Conservation (phyloP, 352 stramenopile species). For the Globisporangium takayamanum region DNA sequence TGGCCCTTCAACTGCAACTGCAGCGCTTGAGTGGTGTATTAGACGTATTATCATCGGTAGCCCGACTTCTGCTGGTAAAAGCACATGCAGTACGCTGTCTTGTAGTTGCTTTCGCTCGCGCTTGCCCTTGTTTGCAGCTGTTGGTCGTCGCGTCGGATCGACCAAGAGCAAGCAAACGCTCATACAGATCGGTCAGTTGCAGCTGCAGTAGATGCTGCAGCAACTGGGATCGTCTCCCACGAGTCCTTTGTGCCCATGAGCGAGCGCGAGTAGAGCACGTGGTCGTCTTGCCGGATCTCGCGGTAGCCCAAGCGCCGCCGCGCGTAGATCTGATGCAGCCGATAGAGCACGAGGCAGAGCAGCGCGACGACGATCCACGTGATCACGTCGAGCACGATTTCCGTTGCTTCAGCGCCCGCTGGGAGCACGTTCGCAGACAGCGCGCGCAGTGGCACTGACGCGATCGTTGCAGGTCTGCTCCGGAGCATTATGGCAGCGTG, state of each 20-base stretch:
- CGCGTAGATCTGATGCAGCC: constrained; percentile 29
- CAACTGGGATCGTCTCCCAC: constrained; percentile 37
- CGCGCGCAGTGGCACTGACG: constrained; percentile 1
- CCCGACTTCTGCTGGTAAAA: neutral
- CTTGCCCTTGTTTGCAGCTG: neutral
- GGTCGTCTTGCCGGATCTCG: constrained; percentile 47
- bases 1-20: neutral
- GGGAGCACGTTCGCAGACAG: neutral
- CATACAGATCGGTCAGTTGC: neutral
- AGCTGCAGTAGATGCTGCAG: neutral
- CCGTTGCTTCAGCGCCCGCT: constrained; percentile 11
- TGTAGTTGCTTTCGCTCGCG: neutral
- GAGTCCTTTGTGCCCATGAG: constrained; percentile 64
- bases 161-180: neutral
- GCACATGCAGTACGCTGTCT: neutral
- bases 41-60: neutral
- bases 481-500: neutral
- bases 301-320: constrained; percentile 46
- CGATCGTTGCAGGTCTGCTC: neutral
- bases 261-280: constrained; percentile 50
- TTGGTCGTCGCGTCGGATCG: neutral
- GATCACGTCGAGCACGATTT: constrained; percentile 32
- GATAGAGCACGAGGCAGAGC: constrained; percentile 39
- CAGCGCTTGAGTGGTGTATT: neutral
- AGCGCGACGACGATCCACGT: constrained; percentile 37